These are phyloP conservation scores for Gossypium aridum DNA, from an alignment of 441 rosid genomes.

Conservation along the genomic window DNA sequence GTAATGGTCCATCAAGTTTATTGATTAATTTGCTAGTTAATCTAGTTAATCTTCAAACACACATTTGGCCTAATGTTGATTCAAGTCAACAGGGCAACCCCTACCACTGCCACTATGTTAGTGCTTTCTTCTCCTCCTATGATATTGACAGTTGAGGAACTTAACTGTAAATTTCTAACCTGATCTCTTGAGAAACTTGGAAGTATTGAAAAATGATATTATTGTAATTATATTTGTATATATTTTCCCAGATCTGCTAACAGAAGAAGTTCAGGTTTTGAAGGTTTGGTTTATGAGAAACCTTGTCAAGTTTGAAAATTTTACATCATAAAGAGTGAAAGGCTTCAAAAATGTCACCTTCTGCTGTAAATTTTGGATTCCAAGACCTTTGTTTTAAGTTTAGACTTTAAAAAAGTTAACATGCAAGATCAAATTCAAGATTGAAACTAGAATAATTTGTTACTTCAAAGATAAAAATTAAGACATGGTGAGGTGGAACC, in stretches of 20 bases:
- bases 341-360: not conserved
- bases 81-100: not conserved
- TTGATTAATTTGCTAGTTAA: not conserved
- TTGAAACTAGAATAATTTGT: not conserved
- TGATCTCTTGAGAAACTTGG: not conserved
- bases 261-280: not conserved
- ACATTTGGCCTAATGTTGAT: not conserved
- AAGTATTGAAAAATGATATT: not conserved
- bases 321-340: not conserved
- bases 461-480: not conserved
- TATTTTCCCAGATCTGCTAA: not conserved
- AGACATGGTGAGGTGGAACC: slow-evolving; percentile 17
- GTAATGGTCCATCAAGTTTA: not conserved
- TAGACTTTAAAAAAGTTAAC: not conserved
- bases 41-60: too few species aligned
- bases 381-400: not conserved
- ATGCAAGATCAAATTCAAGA: not conserved
- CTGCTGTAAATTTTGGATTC: not conserved
- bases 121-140: not conserved
- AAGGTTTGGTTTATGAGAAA: not conserved
- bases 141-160: slow-evolving; percentile 7
- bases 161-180: not conserved
- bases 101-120: not conserved
- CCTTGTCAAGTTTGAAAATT: not conserved
- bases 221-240: not conserved